Conservation (phyloP, 768 basidiomycete genomes). For the Calvatia gigantea region DNA sequence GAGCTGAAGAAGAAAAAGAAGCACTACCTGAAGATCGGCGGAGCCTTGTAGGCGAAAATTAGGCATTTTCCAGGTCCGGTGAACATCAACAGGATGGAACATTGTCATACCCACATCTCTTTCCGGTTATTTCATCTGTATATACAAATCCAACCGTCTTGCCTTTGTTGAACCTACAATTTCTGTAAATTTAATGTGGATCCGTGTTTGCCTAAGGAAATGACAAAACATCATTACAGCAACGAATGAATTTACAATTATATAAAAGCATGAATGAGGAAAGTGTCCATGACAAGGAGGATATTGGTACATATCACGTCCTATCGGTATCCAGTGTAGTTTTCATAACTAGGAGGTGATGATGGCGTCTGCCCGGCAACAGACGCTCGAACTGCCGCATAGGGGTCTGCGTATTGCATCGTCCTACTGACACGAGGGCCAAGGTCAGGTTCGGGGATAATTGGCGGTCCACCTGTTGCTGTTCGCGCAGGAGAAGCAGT, state of each 20-base stretch:
- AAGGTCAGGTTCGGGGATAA: slow-evolving; percentile 39
- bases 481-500: slow-evolving; percentile 25
- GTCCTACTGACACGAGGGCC: slow-evolving; percentile 74
- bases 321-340: slow-evolving; percentile 49
- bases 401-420: slow-evolving; percentile 92
- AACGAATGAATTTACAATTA: background rate
- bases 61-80: background rate
- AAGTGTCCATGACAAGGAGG: slow-evolving; percentile 10
- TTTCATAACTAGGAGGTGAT: slow-evolving; percentile 48
- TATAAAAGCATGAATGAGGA: background rate
- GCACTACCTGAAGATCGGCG: slow-evolving; percentile 15
- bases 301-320: slow-evolving; percentile 3
- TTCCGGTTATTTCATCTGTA: background rate
- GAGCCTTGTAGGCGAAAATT: slow-evolving; percentile 16
- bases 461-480: slow-evolving; percentile 26
- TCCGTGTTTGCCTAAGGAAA: background rate
- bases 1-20: slow-evolving; percentile 36
- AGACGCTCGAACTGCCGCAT: slow-evolving; percentile 72
- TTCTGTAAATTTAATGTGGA: background rate
- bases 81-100: background rate
- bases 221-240: background rate
- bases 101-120: background rate
- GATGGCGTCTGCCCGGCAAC: slow-evolving; percentile 32
- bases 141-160: slow-evolving; percentile 4
- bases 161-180: background rate